Base-by-base conservation (phyloP, 208 protist genomes). In the Acanthamoeba lenticulata region DNA sequence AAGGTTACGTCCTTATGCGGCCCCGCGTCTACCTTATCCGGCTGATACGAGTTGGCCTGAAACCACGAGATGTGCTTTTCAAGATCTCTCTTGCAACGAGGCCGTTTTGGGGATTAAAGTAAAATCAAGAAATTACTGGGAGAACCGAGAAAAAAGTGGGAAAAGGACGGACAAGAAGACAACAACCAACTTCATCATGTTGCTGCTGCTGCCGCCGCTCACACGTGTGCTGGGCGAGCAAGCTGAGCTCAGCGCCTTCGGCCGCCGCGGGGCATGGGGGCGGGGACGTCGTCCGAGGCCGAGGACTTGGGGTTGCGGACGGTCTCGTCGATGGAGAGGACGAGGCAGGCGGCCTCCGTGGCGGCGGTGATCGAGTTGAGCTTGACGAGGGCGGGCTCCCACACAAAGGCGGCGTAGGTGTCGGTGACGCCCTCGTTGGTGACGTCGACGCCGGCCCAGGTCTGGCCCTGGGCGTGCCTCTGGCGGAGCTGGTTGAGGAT, bases 321-420 rank as follows among this genome's bases (percentile, higher is more conserved):
- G 2, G 99, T 99, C 97, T 99, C 99, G 96, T 99, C 99, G 62
- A 99, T 98, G 57, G 98, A 99, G 11, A 99, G 98, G 94, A 99
- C 99, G 47, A 99, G 97, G 96, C 98, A 99, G 17, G 99, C 99
- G 15, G 99, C 99, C 97, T 99, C 99, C 15, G 98, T 99, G 19
- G 99, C 99, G 93, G 99, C 99, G 83, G 97, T 97, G 49, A 99
- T 95, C 7, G 99, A 98, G 96, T 99, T 99, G 47, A 98, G 97
- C 97, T 99, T 99, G 94, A 99, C 98, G n/a, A 99, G 95, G 60
- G 98, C 97, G 72, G 99, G 99, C 97, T 99, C 99, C 99, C 99
- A 99, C 32, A 99, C 99, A 95, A 98, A 99, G 36, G 96, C 96
- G 38, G 98, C 97, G 96, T 99, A 99, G 49, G 99, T 99, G 97